Percentiles rank a stretch among this genome's conserved stretches.
These are phyloP conservation scores for Capsicum rhomboideum DNA, from an alignment of 257 asterid species.

Conservation along the genomic window DNA sequence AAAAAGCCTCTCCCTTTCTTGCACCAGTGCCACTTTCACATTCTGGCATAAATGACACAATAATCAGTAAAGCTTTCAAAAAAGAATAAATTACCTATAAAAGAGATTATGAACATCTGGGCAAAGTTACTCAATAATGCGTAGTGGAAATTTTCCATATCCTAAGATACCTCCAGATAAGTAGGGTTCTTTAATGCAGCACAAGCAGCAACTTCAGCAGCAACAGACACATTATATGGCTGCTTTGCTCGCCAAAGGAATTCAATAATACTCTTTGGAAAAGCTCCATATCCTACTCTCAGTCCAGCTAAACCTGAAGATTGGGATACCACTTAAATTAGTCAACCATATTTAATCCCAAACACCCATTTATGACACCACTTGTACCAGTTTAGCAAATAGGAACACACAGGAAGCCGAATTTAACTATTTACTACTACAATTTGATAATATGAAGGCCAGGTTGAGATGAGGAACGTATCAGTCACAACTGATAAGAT, in stretches of 20 bases:
- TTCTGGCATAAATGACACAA: constrained; percentile 37
- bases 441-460: background rate
- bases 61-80: background rate
- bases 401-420: background rate
- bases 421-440: background rate
- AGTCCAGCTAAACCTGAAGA: constrained; percentile 88
- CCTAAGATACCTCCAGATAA: constrained; percentile 66
- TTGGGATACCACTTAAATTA: background rate
- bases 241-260: constrained; percentile 98
- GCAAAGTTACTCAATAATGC: background rate
- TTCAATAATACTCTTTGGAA: constrained; percentile 83
- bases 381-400: background rate
- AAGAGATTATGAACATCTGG: background rate
- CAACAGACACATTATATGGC: constrained; percentile 95
- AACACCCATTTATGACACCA: background rate
- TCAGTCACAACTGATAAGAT: background rate
- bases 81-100: background rate
- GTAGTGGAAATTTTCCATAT: background rate
- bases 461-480: background rate
- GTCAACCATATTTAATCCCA: background rate
- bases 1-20: constrained; percentile 77
- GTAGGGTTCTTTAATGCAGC: constrained; percentile 75
- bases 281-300: constrained; percentile 92
- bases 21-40: constrained; percentile 85
- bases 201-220: constrained; percentile 96